Conservation (phyloP, 306 rosid species). For the Cicer pinnatifidum region DNA sequence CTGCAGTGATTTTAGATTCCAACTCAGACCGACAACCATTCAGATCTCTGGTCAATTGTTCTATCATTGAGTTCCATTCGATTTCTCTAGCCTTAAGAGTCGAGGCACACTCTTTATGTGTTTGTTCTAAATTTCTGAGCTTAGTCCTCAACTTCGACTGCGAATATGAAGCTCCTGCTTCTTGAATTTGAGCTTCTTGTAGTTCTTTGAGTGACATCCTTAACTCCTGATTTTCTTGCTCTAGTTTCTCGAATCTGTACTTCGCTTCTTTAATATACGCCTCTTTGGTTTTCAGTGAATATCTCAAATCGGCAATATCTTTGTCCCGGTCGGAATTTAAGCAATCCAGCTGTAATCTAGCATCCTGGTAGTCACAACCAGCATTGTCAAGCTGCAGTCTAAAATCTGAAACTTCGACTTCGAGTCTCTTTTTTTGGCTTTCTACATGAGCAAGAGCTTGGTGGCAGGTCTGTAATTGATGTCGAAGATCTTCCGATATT, state of each 20-base stretch:
- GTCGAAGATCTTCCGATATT: constrained; percentile 63
- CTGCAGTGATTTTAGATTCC: constrained; percentile 51
- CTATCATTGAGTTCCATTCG: constrained; percentile 57
- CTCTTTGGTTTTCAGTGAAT: constrained; percentile 62
- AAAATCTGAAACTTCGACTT: constrained; percentile 68
- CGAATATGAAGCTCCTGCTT: constrained; percentile 67
- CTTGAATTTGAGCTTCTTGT: constrained; percentile 81
- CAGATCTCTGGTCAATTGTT: constrained; percentile 50
- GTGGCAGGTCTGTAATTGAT: constrained; percentile 58
- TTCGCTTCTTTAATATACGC: constrained; percentile 60
- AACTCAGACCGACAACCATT: constrained; percentile 50
- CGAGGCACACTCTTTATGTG: constrained; percentile 59
- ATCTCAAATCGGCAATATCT: constrained; percentile 68
- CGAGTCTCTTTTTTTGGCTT: constrained; percentile 64
- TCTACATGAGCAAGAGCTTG: constrained; percentile 80
- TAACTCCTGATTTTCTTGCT: constrained; percentile 73
- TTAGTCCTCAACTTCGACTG: constrained; percentile 65
- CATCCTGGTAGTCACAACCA: constrained; percentile 51
- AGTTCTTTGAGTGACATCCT: constrained; percentile 61
- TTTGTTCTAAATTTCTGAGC: constrained; percentile 61
- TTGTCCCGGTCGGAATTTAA: constrained; percentile 56
- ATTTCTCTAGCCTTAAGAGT: constrained; percentile 66
- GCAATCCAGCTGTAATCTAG: constrained; percentile 52
- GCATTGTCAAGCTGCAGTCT: constrained; percentile 48
- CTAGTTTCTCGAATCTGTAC: constrained; percentile 59